Evolutionary conservation across 2,329 filamentous ascomycete genomes (phyloP), one percentile per base, ranked within the genome.

Genomic region (Passalora sequoiae): DNA sequence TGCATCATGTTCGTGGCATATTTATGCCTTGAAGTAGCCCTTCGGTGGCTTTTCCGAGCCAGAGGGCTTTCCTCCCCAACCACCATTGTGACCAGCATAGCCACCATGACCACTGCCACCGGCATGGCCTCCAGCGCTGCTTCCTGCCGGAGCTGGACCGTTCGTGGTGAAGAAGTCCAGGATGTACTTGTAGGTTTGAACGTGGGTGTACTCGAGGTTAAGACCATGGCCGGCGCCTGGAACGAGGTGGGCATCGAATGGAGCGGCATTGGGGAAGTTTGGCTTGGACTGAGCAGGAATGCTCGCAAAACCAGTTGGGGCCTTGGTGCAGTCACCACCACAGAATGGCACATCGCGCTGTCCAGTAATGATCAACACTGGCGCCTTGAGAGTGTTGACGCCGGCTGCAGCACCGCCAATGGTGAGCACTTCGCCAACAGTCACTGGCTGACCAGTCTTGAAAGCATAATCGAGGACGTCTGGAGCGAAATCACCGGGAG

Each of bases 311-410:
- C 63, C 66, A 0, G 71, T 75, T 4, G 57, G 53, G 15, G 56
- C 44, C 15, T 62, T 66, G 3, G 66, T 56, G 63, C 79, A 83
- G 60, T 83, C 73, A 19, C 78, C 76, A 3, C 79, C 80, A 46
- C 81, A 84, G 60, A 78, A 83, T 4, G 60, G 60, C 8, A 63
- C 41, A 37, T 65, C 62, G 12, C 75, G 72, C 37, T 80, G 74
- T 44, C 80, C 79, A 22, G 77, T 81, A 45, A 83, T 69, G 38
- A 83, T 68, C 33, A 80, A 61, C 0, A 79, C 77, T 0, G 79
- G 76, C 0, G 77, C 79, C 2, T 57, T 62, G 54, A 77, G 79
- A 0, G 58, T 48, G 40, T 63, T 64, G 5, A 47, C 38, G 29
- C 46, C 48, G 53, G 50, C 0, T 63, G 66, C 49, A 10, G 59